phyloP scores from a whole-genome alignment of 768 basidiomycete species.

The Trametes punicea region DNA sequence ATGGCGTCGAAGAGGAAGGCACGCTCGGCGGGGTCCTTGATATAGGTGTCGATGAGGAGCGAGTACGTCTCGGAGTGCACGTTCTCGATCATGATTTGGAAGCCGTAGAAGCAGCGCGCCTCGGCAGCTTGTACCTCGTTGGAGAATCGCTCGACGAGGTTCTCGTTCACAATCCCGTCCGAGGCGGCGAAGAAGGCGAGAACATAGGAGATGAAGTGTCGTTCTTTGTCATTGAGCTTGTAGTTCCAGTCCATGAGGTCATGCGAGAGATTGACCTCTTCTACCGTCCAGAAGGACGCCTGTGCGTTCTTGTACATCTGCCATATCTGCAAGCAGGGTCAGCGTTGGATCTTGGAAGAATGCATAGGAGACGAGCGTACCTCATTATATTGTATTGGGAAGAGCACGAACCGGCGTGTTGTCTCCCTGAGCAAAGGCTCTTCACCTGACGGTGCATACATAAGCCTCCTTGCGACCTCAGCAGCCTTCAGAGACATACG shows the following conservation, averaged over 20 bases:
- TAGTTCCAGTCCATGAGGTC: slow-evolving; percentile 84
- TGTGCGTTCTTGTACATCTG: slow-evolving; percentile 94
- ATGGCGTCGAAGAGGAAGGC: slow-evolving; percentile 88
- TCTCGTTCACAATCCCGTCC: slow-evolving; percentile 96
- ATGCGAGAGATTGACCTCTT: slow-evolving; percentile 87
- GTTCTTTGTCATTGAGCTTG: slow-evolving; percentile 76
- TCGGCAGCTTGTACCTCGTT: slow-evolving; percentile 90
- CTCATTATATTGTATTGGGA: slow-evolving; percentile 91
- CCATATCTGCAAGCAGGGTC: slow-evolving; percentile 66
- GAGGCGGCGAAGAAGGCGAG: slow-evolving; percentile 97
- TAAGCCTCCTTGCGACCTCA: no score
- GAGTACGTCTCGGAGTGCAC: slow-evolving; percentile 97
- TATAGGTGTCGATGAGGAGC: slow-evolving; percentile 91
- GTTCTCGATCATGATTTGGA: slow-evolving; percentile 99
- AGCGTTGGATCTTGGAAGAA: neutral
- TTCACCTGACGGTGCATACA: slow-evolving; percentile 40
- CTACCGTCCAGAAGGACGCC: slow-evolving; percentile 92
- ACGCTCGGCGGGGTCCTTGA: slow-evolving; percentile 74
- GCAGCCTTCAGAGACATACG: slow-evolving; percentile 32
- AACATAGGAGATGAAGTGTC: slow-evolving; percentile 87
- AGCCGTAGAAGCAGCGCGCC: slow-evolving; percentile 95
- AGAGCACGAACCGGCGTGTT: slow-evolving; percentile 81
- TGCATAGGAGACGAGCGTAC: slow-evolving; percentile 38
- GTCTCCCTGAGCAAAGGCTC: slow-evolving; percentile 82
- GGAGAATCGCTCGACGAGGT: slow-evolving; percentile 90